These are phyloP conservation scores for Physaria fendleri DNA, from an alignment of 345 rosid species.

Conservation along the genomic window DNA sequence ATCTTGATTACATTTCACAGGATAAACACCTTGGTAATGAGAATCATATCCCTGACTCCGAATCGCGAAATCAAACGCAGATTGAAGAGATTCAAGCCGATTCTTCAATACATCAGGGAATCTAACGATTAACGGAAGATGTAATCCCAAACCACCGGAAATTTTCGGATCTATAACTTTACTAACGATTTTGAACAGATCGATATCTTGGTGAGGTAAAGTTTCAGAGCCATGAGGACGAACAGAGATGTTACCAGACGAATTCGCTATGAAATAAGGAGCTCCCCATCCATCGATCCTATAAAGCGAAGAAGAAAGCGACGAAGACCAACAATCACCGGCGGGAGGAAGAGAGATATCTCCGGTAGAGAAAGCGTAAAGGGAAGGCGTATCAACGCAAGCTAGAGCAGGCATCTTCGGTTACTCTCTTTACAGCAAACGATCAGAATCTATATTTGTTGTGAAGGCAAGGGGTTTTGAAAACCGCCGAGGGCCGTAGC, in stretches of 20 bases:
- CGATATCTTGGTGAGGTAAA: slow-evolving; percentile 78
- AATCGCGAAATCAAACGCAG: slow-evolving; percentile 67
- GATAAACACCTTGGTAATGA: slow-evolving; percentile 92
- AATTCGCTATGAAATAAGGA: slow-evolving; percentile 78
- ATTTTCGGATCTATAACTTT: slow-evolving; percentile 80
- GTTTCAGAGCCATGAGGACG: slow-evolving; percentile 72
- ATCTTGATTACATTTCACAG: slow-evolving; percentile 96
- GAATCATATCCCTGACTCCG: slow-evolving; percentile 51
- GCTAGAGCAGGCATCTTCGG: slow-evolving; percentile 95
- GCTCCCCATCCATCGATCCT: slow-evolving; percentile 84
- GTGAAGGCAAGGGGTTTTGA: slow-evolving; percentile 85
- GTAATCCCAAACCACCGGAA: slow-evolving; percentile 81
- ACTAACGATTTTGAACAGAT: slow-evolving; percentile 71
- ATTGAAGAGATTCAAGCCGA: slow-evolving; percentile 78
- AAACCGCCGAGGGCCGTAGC: slow-evolving; percentile 99
- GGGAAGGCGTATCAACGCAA: slow-evolving; percentile 48
- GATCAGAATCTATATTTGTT: slow-evolving; percentile 20
- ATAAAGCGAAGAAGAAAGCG: slow-evolving; percentile 62
- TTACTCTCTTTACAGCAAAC: slow-evolving; percentile 25
- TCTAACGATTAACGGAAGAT: slow-evolving; percentile 73
- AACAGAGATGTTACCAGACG: slow-evolving; percentile 69
- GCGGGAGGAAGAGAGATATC: too few species aligned
- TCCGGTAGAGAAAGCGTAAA: slow-evolving; percentile 44
- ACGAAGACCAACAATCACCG: slow-evolving; percentile 53
- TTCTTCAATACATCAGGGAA: slow-evolving; percentile 86